These are phyloP conservation scores for Cryptosporidium canis DNA, from an alignment of 169 alveolate genomes.

Conservation along the genomic window DNA sequence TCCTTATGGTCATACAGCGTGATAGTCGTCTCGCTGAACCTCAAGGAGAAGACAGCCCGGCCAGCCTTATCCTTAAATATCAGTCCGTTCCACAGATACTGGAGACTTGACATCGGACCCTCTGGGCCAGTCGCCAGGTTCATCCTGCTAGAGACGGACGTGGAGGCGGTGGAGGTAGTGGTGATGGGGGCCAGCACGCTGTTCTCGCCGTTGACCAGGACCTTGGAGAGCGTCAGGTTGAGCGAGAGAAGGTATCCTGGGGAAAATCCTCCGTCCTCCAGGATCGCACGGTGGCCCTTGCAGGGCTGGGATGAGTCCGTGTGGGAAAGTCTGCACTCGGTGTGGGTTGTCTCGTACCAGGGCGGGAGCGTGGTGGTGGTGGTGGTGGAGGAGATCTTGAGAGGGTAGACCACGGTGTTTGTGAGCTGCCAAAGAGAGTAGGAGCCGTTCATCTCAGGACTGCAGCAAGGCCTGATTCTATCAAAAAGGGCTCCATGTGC, in stretches of 20 bases:
- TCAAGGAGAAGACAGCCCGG: neutral
- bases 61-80: neutral
- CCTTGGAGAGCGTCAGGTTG: neutral
- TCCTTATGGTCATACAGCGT: conserved; percentile 29
- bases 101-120: neutral
- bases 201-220: conserved; percentile 2
- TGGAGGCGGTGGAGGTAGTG: neutral
- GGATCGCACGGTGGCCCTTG: neutral
- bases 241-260: neutral
- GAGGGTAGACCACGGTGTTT: conserved; percentile 23
- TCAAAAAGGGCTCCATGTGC: conserved; percentile 61
- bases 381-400: conserved; percentile 16
- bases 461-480: conserved; percentile 36
- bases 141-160: neutral
- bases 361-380: conserved; percentile 18
- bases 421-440: conserved; percentile 59
- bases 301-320: neutral
- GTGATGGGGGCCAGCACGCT: neutral
- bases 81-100: neutral
- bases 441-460: neutral
- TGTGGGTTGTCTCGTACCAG: neutral
- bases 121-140: neutral
- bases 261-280: neutral
- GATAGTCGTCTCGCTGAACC: conserved; percentile 34
- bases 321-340: neutral